phyloP scores from a whole-genome alignment of 257 asterid genomes.

The Solanum medicagineum region DNA sequence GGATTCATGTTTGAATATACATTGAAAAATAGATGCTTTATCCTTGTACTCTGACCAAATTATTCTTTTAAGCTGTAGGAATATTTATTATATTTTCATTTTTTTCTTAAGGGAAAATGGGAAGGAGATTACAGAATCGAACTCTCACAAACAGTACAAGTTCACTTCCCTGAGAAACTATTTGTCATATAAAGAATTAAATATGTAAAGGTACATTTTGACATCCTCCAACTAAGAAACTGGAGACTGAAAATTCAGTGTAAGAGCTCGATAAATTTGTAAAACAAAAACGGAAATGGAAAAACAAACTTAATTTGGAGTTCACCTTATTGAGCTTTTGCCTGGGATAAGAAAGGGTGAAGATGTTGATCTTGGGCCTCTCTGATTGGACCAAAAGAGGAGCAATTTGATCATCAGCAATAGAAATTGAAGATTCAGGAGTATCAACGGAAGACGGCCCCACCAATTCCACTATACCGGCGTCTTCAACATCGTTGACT shows the following conservation, averaged over 20 bases:
- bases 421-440: conserved; percentile 3
- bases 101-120: background rate
- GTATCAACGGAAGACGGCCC: background rate
- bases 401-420: conserved; percentile 10
- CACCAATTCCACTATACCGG: conserved; percentile 2
- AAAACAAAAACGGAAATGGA: background rate
- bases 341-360: conserved; percentile 15
- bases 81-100: background rate
- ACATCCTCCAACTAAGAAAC: background rate
- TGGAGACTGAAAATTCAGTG: background rate
- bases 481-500: background rate
- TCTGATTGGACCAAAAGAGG: conserved; percentile 20
- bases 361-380: conserved; percentile 27
- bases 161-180: background rate
- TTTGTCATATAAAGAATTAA: background rate
- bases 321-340: conserved; percentile 14
- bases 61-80: background rate
- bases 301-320: background rate
- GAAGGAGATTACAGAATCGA: background rate
- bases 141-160: background rate
- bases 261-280: background rate
- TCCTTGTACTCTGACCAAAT: background rate
- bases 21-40: background rate
- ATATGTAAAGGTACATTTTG: background rate
- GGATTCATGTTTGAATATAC: background rate